Percentiles rank a stretch among this genome's conserved stretches.
These are phyloP conservation scores for Rugosomyces carneus DNA, from an alignment of 1,284 basidiomycete species.

Conservation along the genomic window DNA sequence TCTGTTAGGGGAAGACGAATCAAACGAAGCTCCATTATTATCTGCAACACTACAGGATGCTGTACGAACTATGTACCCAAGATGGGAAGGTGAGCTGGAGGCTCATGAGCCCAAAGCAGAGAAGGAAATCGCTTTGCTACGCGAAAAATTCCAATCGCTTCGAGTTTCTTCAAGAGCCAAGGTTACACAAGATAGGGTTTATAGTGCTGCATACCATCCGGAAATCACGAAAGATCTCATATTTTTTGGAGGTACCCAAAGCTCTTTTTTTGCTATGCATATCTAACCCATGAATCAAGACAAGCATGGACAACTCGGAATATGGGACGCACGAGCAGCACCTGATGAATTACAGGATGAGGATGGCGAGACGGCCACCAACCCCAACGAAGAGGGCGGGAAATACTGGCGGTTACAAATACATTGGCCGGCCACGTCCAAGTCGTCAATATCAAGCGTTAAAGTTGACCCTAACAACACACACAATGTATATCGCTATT, in stretches of 20 bases:
- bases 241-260: constrained; percentile 63
- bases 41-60: constrained; percentile 37
- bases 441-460: constrained; percentile 70
- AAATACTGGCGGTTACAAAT: constrained; percentile 73
- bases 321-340: constrained; percentile 74
- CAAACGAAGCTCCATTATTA: constrained; percentile 40
- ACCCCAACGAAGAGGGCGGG: constrained; percentile 49
- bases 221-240: constrained; percentile 74
- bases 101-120: constrained; percentile 45
- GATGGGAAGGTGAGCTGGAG: constrained; percentile 39
- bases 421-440: constrained; percentile 75
- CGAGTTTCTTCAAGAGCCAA: constrained; percentile 68
- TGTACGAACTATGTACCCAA: constrained; percentile 28
- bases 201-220: constrained; percentile 72
- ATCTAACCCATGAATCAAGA: constrained; percentile 35
- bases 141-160: constrained; percentile 45
- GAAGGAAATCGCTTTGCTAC: constrained; percentile 43
- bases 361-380: constrained; percentile 41
- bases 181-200: constrained; percentile 66
- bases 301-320: constrained; percentile 72
- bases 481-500: constrained; percentile 46
- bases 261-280: constrained; percentile 8
- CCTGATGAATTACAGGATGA: constrained; percentile 57
- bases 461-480: constrained; percentile 69
- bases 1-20: constrained; percentile 43